Conservation (phyloP, 441 rosid species). For the Bruguiera hainesii region DNA sequence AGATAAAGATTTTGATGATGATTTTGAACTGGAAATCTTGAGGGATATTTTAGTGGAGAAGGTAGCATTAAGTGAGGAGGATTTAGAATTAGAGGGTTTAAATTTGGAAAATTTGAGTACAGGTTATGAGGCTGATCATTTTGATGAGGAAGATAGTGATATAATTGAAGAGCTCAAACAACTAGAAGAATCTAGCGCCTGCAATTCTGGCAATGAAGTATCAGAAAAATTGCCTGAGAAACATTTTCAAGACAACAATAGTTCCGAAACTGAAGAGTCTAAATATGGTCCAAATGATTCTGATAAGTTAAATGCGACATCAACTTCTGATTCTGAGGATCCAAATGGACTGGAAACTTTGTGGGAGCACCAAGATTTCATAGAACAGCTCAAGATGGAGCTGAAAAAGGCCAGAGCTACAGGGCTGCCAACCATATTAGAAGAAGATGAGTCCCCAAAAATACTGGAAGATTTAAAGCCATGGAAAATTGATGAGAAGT, state of each 20-base stretch:
- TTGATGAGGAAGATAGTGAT: conserved; percentile 34
- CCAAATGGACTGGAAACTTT: conserved; percentile 50
- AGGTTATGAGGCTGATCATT: conserved; percentile 24
- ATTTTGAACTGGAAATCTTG: conserved; percentile 9
- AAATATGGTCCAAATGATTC: conserved; percentile 9
- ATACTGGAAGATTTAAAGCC: conserved; percentile 81
- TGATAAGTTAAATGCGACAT: conserved; percentile 12
- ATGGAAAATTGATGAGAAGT: conserved; percentile 79
- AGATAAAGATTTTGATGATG: conserved; percentile 48
- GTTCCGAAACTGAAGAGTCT: conserved; percentile 12
- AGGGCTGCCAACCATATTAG: conserved; percentile 82
- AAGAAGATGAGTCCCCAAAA: conserved; percentile 67
- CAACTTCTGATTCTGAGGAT: conserved; percentile 34
- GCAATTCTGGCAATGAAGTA: conserved; percentile 6
- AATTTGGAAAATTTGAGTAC: conserved; percentile 11
- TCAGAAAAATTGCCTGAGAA: conserved; percentile 13
- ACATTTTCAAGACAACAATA: conserved; percentile 9
- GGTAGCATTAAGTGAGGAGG: conserved; percentile 19
- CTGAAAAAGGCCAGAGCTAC: conserved; percentile 76
- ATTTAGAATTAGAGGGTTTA: conserved; percentile 16
- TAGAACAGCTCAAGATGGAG: conserved; percentile 88
- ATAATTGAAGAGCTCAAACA: conserved; percentile 24
- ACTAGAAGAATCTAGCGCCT: conserved; percentile 22
- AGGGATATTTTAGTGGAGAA: conserved; percentile 18
- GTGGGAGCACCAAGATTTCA: conserved; percentile 93